Evolutionary conservation across 331 rosid genomes (phyloP), one percentile per base, ranked within the genome.

Genomic region (Acacia pycnantha): DNA sequence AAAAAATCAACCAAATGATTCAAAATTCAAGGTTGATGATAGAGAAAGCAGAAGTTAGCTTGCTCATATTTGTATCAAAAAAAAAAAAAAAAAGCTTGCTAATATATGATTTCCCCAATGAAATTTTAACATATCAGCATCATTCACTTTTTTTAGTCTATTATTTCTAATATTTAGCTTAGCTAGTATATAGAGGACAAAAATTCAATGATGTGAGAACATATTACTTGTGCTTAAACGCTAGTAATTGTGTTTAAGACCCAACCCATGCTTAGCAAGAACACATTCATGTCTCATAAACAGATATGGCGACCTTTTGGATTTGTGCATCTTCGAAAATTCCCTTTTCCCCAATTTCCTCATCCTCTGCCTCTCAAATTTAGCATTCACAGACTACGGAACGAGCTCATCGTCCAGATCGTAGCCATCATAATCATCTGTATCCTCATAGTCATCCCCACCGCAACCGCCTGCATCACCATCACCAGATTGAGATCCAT

Each of bases 261-360:
- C 97, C 51, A 94, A 68, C 5, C 98, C 98, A 73, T 92, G 96
- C 83, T 94, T 94, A 24, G 97, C 98, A 61, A 90, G 95, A 12
- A 92, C 96, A 70, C 95, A 92, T 21, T 97, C 98, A 18, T 94
- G 93, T 82, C 86, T 89, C 27, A 84, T 82, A 76, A 85, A 86
- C 74, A 94, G 59, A 80, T 74, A 68, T 0, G 97, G 92, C 7
- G 89, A 80, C 47, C 82, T 90, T 82, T 91, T 94, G 0, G 97
- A 90, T 74, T 66, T 87, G 26, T 80, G 65, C 93, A 88, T 88
- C 85, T 85, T 94, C 56, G 95, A 50, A 80, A 81, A 91, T 12
- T 76, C 89, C 90, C 97, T 91, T 84, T 92, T 92, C 88, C 98
- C 98, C 79, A 91, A 82, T 46, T 94, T 94, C 86, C 95, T 94